Base-by-base conservation (phyloP, 2,329 filamentous ascomycete species). In the Thermoascus crustaceus region DNA sequence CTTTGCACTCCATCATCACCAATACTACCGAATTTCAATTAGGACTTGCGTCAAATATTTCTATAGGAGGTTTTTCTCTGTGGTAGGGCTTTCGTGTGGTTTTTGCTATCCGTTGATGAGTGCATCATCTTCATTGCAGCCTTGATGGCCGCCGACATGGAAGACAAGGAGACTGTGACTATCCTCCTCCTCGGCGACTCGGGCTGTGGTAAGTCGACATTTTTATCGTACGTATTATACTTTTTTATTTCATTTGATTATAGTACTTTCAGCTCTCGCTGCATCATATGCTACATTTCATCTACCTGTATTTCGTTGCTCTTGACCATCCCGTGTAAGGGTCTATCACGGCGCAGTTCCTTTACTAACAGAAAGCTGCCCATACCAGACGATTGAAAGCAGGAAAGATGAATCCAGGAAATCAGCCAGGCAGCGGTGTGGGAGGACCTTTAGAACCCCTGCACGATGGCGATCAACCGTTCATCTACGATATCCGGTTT, bases 161-260 rank as follows among this genome's bases (percentile, higher is more conserved):
- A 18, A 19, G 14, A 32, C 22, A 31, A 23, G 21, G 17, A 31
- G 24, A 49, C 50, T 11, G 55, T 61, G 17, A 60, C 53, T 4
- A 42, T 80, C 32, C 63, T 80, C 5, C 59, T 80, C 10, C 61
- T 80, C 2, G 76, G 76, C 34, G 75, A 78, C 39, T 50, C 67
- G 23, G 73, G 70, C 33, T 73, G 76, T 30, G 76, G 76, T 38
- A 80, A 79, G 57, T 75, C 75, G 33, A 76, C 73, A 7, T 78
- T 80, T 43, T 56, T 80, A 42, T 74, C 75, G 72, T 78, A 63
- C 54, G 73, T 69, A 27, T 29, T 34, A 18, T 26, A 30, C 19
- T 30, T 27, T 31, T 18, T 35, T 19, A n/a, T n/a, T 26, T 20
- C 30, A 9, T 30, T 20, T 16, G 32, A 19, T 29, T 41, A 42